Evolutionary conservation across 305 asterid species (phyloP), one percentile per base, ranked within the genome.

Genomic region (Coffea humblotiana): DNA sequence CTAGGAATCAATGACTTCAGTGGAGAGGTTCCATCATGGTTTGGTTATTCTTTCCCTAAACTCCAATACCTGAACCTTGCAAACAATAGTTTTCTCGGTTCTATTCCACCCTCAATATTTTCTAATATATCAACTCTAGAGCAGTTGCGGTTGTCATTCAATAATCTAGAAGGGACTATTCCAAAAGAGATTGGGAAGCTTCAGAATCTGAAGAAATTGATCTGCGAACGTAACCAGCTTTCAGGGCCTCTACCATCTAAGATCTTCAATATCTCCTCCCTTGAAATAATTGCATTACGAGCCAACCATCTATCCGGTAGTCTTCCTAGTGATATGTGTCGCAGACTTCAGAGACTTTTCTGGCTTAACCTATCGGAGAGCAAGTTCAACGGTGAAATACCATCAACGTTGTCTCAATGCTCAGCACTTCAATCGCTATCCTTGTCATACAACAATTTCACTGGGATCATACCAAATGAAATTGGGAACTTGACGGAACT

Each of bases 11-110:
- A 86, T 58, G 21, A 48, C 49, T 61, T 88, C 48, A 47, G 14
- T 4, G 86, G 86, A 49, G 67, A 82, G 48, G 61, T 84, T 60
- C 88, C 90, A 8, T 66, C 79, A 0, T 77, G 87, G 84, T 81
- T 86, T n/a, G 40, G 69, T 8, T 60, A 40, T 40, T 40, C 29
- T 35, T 64, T 86, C 68, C 43, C 75, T 12, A 63, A 63, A 63
- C 68, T 63, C 14, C 68, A 25, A 63, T 25, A 9, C 14, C 25
- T 63, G 37, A 0, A 2, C 7, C 37, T 25, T 0, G 27, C 7
- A 25, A 63, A 63, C 37, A 88, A 86, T 45, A 84, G 75, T 35
- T 82, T 86, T 56, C 37, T 75, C 0, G 85, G 89, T 69, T n/a
- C 23, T 1, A 77, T 84, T 61, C 88, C 83, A 0, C 32, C 51